Percentiles rank a stretch among this genome's conserved stretches.
Conservation (phyloP, 768 basidiomycete species). For the Tylopilus subfusipes region DNA sequence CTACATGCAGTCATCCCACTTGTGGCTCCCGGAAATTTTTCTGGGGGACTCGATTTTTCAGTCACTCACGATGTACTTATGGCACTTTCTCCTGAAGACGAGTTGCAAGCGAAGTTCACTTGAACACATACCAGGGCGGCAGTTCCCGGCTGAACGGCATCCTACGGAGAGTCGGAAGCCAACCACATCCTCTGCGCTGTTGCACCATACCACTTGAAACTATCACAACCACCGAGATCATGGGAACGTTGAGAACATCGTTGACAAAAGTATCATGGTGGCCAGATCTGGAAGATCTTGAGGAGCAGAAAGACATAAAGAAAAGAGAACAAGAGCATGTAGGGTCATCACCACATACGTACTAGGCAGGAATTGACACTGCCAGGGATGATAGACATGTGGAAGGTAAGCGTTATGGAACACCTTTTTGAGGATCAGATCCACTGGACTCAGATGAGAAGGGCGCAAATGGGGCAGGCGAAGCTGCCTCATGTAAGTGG, state of each 20-base stretch:
- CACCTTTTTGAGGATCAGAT: slow-evolving; percentile 10
- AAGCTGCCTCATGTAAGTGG: slow-evolving; percentile 14
- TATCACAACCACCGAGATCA: neutral
- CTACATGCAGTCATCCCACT: neutral
- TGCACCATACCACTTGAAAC: neutral
- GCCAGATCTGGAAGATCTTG: neutral
- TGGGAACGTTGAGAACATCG: neutral
- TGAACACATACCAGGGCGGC: neutral
- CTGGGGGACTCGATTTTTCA: neutral
- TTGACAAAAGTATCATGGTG: neutral
- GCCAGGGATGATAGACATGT: slow-evolving; percentile 1
- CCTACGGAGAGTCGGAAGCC: too few species aligned
- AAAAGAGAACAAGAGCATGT: neutral
- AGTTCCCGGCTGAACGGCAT: neutral
- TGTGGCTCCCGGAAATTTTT: neutral
- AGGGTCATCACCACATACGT: neutral
- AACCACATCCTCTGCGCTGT: neutral
- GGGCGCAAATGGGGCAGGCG: slow-evolving; percentile 16
- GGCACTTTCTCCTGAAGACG: neutral
- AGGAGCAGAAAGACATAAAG: neutral
- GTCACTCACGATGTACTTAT: neutral
- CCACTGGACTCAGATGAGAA: slow-evolving; percentile 17
- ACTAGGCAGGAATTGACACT: neutral
- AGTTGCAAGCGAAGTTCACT: neutral
- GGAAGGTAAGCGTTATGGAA: slow-evolving; percentile 18